Base-by-base conservation (phyloP, 805 yeast genomes). In the Candida maris region DNA sequence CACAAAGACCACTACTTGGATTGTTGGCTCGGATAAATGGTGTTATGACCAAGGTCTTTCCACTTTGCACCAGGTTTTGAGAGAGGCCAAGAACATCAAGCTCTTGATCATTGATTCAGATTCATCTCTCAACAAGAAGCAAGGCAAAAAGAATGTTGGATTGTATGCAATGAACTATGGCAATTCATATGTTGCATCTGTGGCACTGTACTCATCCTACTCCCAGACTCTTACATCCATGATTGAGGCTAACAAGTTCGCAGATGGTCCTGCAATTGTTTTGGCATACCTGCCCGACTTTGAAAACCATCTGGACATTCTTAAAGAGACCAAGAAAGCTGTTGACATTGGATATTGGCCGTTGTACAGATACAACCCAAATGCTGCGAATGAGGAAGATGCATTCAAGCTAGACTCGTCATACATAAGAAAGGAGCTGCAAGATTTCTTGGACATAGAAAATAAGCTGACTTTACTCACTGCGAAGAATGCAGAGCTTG, bases 261-360 rank as follows among this genome's bases (percentile, higher is more conserved):
- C 39, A 6, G 68, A 82, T 42, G 97, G 97, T 41, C 97, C 97
- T 4, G 85, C 97, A 1, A 72, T 91, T 38, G 85, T 91, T 24
- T 73, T 91, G 49, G 97, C 96, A 3, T 88, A 89, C 59, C 68
- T 89, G 51, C 97, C 97, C 27, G 91, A 84, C 54, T 68, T 66
- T 38, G 82, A 81, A 45, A 67, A 79, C 43, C 81, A 94, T 27
- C 66, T 91, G 48, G 74, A 79, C 18, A 77, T 89, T 30, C 70
- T 91, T 51, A 81, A 84, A 58, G 93, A 85, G 58, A 89, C 97
- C 22, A 91, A 91, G 62, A 67, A 65, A 44, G 91, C 96, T 16
- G 95, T 91, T 30, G 96, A 86, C 52, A 69, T 88, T 22, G 97
- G 97, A n/a, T 82, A 83, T 66, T 88, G 97, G 95, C 97, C 97